Evolutionary conservation across 2,329 filamentous ascomycete genomes (phyloP).

Genomic region (Paecilomyces formosus): DNA sequence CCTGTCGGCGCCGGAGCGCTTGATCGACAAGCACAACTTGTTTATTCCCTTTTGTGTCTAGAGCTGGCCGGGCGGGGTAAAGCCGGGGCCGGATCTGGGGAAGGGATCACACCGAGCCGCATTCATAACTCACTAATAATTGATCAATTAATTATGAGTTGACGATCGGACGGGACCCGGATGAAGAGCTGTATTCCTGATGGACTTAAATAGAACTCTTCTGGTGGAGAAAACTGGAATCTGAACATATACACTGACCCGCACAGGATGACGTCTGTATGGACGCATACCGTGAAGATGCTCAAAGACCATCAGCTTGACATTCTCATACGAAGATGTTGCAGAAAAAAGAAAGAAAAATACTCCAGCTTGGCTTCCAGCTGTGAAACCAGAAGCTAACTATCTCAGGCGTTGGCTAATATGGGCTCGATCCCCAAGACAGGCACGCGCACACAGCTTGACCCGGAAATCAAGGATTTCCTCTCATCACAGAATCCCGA

Average conservation of each 20-base stretch:
- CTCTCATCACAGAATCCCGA: conserved; percentile 11
- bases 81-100: too few relatives aligned
- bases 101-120: too few relatives aligned
- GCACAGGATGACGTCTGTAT: not conserved
- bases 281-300: not conserved
- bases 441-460: not conserved
- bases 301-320: too few relatives aligned
- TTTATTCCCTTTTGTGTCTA: too few relatives aligned
- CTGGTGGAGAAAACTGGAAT: not conserved
- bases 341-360: not conserved
- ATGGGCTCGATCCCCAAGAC: conserved; percentile 1
- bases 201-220: not conserved
- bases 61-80: too few relatives aligned
- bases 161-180: not conserved
- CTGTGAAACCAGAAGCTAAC: not conserved
- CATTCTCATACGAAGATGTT: not conserved
- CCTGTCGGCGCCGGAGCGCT: too few relatives aligned
- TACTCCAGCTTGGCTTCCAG: not conserved
- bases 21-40: too few relatives aligned
- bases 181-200: not conserved
- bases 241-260: not conserved
- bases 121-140: too few relatives aligned
- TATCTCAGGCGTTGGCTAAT: not conserved
- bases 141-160: too few relatives aligned
- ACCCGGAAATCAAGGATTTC: conserved; percentile 8